A percentile compares a stretch with the other conserved stretches of the same genome.
These are phyloP conservation scores for Chloroidium sp. DNA, from an alignment of 163 green algal species.

Conservation along the genomic window DNA sequence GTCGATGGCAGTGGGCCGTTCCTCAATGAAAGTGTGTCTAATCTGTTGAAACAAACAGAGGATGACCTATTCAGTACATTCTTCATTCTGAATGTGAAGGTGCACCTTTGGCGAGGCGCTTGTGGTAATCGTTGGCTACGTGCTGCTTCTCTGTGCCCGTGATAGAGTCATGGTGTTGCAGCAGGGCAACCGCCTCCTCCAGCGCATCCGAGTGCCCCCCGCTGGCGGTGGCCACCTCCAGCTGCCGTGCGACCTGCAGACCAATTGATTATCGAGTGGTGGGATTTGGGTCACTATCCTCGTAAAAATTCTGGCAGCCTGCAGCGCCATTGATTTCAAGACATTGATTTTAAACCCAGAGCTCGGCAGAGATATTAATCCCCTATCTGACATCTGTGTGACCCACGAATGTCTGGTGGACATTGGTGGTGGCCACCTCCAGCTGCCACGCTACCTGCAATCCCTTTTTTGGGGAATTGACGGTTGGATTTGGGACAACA, in stretches of 20 bases:
- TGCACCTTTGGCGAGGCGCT: conserved; percentile 29
- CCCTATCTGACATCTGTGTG: too few species aligned
- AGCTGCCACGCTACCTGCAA: conserved; percentile 41
- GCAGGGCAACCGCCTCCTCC: conserved; percentile 40
- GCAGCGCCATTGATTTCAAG: too few species aligned
- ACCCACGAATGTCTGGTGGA: too few species aligned
- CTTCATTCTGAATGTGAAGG: background rate
- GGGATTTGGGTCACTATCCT: background rate
- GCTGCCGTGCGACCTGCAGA: background rate
- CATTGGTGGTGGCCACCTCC: conserved; percentile 16
- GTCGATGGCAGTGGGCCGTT: too few species aligned
- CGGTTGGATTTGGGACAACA: too few species aligned
- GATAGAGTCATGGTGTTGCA: conserved; percentile 67
- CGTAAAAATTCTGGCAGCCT: too few species aligned
- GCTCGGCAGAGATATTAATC: too few species aligned
- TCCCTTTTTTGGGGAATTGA: too few species aligned
- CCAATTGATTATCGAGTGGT: background rate
- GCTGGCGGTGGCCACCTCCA: too few species aligned
- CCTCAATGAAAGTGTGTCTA: background rate
- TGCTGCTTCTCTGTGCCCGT: conserved; percentile 78
- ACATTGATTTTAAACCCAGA: too few species aligned
- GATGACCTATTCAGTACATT: too few species aligned
- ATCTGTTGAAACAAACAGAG: background rate
- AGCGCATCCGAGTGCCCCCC: conserved; percentile 23
- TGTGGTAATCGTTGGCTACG: conserved; percentile 72